Evolutionary conservation across 805 yeast species (phyloP), one percentile per base, ranked within the genome.

Genomic region (Ogataea trehaloabstinens): DNA sequence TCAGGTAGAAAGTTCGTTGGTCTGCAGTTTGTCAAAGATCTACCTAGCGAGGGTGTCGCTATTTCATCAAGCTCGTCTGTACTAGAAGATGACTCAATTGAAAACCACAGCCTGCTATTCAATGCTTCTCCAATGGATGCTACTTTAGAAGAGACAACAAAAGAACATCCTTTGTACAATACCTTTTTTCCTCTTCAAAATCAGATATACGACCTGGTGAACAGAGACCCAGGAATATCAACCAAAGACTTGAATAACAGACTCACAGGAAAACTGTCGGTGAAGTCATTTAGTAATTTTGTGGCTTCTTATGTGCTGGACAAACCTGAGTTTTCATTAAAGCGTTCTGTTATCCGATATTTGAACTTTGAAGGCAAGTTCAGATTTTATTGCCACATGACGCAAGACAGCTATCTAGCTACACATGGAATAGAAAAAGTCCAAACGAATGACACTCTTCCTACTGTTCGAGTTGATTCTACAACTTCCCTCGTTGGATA

Each of bases 351-450:
- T 10, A 70, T 82, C 0, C 70, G 84, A 45, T 80, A 81, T 13
- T 76, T 78, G 42, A 95, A 85, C 53, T 79, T 78, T 48, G 80
- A 78, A 42, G 95, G 95, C 0, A 79, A 88, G 46, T 69, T 73
- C 41, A 83, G 85, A 52, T 85, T 78, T 48, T 85, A 76, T 58
- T 67, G 95, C 28, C 80, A 84, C 49, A 69, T 80, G 44, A 68
- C 80, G 0, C 69, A 70, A 32, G 54, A 61, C 4, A 62, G 68
- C 31, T 72, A 68, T 39, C 41, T 62, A 13, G 53, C 49, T 16
- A 55, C 65, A 12, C 56, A 65, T 0, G 61, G 61, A 17, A 51
- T 12, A 46, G 53, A 2, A 35, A 40, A 18, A 6, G 19, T 19
- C 12, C 31, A 19, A 8, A 16, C 19, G 21, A 24, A 18, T 31